These are phyloP conservation scores for Chaetomium olivaceum DNA, from an alignment of 2,329 filamentous ascomycete species.

Conservation along the genomic window DNA sequence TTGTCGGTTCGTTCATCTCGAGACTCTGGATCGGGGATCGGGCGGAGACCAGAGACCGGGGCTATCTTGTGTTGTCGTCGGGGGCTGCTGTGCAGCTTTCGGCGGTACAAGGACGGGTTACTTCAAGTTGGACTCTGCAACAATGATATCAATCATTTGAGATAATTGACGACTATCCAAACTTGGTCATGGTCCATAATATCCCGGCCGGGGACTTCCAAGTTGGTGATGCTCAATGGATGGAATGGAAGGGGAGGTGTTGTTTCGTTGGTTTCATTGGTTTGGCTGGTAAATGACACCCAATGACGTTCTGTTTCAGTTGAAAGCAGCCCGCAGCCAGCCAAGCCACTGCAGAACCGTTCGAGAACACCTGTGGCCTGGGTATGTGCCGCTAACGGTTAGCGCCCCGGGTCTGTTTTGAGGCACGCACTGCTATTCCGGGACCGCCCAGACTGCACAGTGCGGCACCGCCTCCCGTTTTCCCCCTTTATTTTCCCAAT, in stretches of 20 bases:
- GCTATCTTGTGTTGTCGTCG: neutral
- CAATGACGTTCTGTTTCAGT: slow-evolving; percentile 26
- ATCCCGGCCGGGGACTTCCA: neutral
- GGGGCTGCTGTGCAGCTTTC: neutral
- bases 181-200: neutral
- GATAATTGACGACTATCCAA: neutral
- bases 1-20: slow-evolving; percentile 24
- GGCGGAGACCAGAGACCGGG: neutral
- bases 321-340: neutral
- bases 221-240: neutral
- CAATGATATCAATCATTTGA: neutral
- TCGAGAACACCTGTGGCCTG: neutral
- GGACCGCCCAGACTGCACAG: neutral
- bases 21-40: neutral
- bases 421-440: neutral
- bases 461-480: neutral
- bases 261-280: neutral
- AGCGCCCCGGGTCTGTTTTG: neutral
- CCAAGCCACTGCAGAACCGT: neutral
- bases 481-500: too few species aligned
- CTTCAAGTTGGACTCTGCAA: neutral
- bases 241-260: too few species aligned
- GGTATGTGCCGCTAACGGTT: slow-evolving; percentile 6
- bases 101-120: neutral
- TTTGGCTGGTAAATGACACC: neutral